phyloP scores from a whole-genome alignment of 768 basidiomycete genomes.

The Lentinula detonsa region DNA sequence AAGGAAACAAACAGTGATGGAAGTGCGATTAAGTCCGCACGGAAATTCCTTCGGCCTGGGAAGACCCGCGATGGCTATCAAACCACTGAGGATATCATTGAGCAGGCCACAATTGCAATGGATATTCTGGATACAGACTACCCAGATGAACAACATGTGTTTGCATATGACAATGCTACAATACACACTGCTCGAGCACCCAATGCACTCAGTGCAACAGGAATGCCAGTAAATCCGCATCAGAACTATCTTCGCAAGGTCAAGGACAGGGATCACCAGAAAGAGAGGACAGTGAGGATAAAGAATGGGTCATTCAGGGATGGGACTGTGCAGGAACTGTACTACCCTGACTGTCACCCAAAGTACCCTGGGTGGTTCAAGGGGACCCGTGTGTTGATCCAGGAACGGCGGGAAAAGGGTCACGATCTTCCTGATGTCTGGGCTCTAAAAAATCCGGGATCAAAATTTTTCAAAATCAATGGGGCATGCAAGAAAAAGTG shows the following conservation, averaged over 20 bases:
- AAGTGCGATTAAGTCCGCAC: not conserved
- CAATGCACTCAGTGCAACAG: not conserved
- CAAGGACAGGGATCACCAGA: not conserved
- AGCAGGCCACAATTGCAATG: conserved; percentile 20
- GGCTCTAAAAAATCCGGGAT: not conserved
- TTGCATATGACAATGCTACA: conserved; percentile 1
- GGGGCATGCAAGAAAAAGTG: conserved; percentile 12
- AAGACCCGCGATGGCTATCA: conserved; percentile 30
- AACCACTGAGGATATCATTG: conserved; percentile 17
- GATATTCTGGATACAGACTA: conserved; percentile 3
- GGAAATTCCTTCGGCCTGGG: conserved; percentile 33
- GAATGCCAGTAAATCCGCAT: not conserved
- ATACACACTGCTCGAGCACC: not conserved
- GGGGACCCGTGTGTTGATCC: conserved; percentile 12
- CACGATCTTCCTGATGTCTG: too few relatives aligned
- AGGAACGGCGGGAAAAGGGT: conserved; percentile 7
- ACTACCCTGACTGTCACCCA: conserved; percentile 13
- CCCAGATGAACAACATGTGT: not conserved
- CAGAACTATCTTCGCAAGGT: not conserved
- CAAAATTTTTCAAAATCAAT: not conserved
- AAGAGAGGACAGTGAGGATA: conserved; percentile 7
- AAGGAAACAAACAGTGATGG: too few relatives aligned
- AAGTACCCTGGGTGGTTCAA: conserved; percentile 12
- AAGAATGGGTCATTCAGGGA: conserved; percentile 15
- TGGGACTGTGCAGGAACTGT: conserved; percentile 18